These are phyloP conservation scores for Cercospora nicotianae DNA, from an alignment of 2,329 filamentous ascomycete species.

Conservation along the genomic window DNA sequence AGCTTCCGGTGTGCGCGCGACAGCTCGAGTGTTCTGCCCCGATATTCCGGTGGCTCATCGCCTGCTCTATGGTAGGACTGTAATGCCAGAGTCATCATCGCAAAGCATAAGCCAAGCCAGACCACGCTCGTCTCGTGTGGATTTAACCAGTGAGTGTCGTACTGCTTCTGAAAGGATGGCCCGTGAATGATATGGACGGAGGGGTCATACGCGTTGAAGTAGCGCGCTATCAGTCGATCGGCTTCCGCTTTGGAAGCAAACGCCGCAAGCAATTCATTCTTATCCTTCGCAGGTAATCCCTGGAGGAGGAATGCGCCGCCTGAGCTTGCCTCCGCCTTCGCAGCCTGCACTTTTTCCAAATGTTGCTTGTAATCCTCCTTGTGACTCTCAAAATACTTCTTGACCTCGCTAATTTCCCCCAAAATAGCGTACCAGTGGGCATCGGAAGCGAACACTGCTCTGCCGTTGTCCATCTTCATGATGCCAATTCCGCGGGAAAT, in stretches of 20 bases:
- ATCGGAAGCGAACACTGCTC: slow-evolving; percentile 51
- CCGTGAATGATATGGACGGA: slow-evolving; percentile 60
- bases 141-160: slow-evolving; percentile 68
- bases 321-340: slow-evolving; percentile 59
- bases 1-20: slow-evolving; percentile 62
- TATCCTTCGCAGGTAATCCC: slow-evolving; percentile 66
- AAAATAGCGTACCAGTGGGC: slow-evolving; percentile 56
- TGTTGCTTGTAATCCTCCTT: slow-evolving; percentile 87
- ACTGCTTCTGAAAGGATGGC: slow-evolving; percentile 77
- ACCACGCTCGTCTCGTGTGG: slow-evolving; percentile 71
- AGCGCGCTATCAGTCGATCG: slow-evolving; percentile 81
- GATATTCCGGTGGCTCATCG: slow-evolving; percentile 77
- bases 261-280: slow-evolving; percentile 73
- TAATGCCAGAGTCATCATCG: slow-evolving; percentile 74
- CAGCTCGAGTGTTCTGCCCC: slow-evolving; percentile 58
- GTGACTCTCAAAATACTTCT: slow-evolving; percentile 81
- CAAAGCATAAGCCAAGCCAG: slow-evolving; percentile 76
- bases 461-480: slow-evolving; percentile 55
- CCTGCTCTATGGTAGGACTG: slow-evolving; percentile 77
- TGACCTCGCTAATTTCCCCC: slow-evolving; percentile 81
- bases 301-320: slow-evolving; percentile 80
- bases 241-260: slow-evolving; percentile 79
- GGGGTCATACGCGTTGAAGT: slow-evolving; percentile 79
- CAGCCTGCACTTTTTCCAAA: slow-evolving; percentile 70
- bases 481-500: slow-evolving; percentile 53